Evolutionary conservation across 495 filamentous ascomycete genomes (phyloP).

Genomic region (Aspergillus incahuasiensis): DNA sequence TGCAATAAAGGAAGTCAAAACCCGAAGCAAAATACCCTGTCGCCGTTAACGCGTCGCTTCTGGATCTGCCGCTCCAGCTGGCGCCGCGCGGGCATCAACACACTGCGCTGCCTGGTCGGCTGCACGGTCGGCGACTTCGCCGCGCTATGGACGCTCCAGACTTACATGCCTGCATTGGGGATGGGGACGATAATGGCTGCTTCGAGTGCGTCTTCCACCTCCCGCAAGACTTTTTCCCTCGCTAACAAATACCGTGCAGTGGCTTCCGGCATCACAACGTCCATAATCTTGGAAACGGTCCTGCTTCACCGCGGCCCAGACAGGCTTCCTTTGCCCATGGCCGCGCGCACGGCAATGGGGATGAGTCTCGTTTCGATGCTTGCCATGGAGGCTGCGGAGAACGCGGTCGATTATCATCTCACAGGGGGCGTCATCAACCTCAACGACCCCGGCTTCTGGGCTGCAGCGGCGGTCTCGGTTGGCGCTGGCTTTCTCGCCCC

Average conservation of each 20-base stretch:
- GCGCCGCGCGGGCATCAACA: slow-evolving; percentile 40
- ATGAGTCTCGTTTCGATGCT: slow-evolving; percentile 49
- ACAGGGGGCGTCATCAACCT: slow-evolving; percentile 40
- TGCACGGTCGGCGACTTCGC: slow-evolving; percentile 44
- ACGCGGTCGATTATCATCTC: slow-evolving; percentile 43
- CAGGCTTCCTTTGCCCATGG: slow-evolving; percentile 31
- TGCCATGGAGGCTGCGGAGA: slow-evolving; percentile 44
- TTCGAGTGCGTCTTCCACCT: slow-evolving; percentile 16
- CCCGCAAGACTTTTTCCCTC: no score
- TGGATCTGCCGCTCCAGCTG: slow-evolving; percentile 34
- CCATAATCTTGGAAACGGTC: slow-evolving; percentile 40
- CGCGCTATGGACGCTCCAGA: slow-evolving; percentile 34
- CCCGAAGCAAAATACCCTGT: neutral
- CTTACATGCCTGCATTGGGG: slow-evolving; percentile 32
- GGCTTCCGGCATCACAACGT: slow-evolving; percentile 39
- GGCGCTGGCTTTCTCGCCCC: slow-evolving; percentile 41
- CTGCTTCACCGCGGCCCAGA: slow-evolving; percentile 39
- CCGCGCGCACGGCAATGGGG: slow-evolving; percentile 39
- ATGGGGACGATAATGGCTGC: slow-evolving; percentile 35
- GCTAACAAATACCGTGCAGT: no score
- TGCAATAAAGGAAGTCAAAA: neutral
- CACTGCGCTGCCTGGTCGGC: slow-evolving; percentile 39
- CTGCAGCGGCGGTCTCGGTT: slow-evolving; percentile 32
- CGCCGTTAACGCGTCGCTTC: slow-evolving; percentile 15
- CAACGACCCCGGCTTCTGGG: slow-evolving; percentile 31